These are phyloP conservation scores for Tetraselmis striata DNA, from an alignment of 139 green algal species.

Conservation along the genomic window DNA sequence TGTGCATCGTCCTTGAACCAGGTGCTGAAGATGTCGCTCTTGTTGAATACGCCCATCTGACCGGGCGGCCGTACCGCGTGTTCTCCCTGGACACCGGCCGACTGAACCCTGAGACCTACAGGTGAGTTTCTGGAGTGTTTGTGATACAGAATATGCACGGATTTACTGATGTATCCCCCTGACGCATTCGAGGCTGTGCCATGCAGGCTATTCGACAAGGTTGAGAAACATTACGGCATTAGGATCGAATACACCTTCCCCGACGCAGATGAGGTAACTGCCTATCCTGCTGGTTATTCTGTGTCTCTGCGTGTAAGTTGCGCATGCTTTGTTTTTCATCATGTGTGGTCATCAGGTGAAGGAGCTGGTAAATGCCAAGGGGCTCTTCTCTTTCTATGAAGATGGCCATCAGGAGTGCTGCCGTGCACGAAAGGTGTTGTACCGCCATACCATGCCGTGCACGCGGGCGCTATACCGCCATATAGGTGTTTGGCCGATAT, in stretches of 20 bases:
- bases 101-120: constrained; percentile 97
- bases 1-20: no score
- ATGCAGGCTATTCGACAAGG: constrained; percentile 72
- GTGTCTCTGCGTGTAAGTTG: no score
- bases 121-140: no score
- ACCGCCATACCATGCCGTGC: no score
- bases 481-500: neutral
- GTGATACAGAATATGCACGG: no score
- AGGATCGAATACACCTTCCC: constrained; percentile 98
- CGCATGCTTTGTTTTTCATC: no score
- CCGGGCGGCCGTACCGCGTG: constrained; percentile 86
- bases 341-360: constrained; percentile 64
- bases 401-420: constrained; percentile 98
- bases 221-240: constrained; percentile 97
- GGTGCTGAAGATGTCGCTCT: constrained; percentile 93
- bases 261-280: constrained; percentile 47
- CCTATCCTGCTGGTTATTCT: neutral
- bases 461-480: neutral
- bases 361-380: constrained; percentile 91
- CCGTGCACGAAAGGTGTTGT: constrained; percentile 90
- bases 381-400: constrained; percentile 97
- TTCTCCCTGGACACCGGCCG: constrained; percentile 96
- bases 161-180: no score
- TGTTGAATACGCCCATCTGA: constrained; percentile 95
- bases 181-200: no score